phyloP scores from a whole-genome alignment of 495 filamentous ascomycete species.

The Penicillium angulare region DNA sequence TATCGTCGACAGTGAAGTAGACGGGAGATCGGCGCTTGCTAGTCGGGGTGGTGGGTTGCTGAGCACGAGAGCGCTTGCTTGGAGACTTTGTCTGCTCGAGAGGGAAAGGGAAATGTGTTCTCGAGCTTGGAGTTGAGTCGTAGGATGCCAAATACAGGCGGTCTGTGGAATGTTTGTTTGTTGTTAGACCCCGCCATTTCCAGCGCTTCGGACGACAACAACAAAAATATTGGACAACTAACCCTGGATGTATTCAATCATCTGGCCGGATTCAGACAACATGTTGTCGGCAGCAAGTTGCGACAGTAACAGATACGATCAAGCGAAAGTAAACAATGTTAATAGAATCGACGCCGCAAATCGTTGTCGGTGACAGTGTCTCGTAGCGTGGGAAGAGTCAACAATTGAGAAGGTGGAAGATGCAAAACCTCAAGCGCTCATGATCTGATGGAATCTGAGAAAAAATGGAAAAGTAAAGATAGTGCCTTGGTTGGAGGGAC shows the following conservation, averaged over 20 bases:
- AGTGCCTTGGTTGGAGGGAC: constrained; percentile 3
- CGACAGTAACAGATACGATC: constrained; percentile 7
- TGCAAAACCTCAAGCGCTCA: constrained; percentile 23
- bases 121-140: constrained; percentile 70
- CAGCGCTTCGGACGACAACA: not conserved
- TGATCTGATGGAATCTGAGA: constrained; percentile 12
- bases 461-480: constrained; percentile 7
- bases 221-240: constrained; percentile 14
- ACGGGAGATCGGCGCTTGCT: constrained; percentile 63
- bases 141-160: constrained; percentile 94
- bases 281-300: constrained; percentile 21
- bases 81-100: constrained; percentile 61
- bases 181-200: constrained; percentile 11
- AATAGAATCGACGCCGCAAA: not conserved
- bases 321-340: constrained; percentile 9
- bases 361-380: constrained; percentile 1
- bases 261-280: constrained; percentile 52
- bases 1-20: constrained; percentile 95
- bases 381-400: constrained; percentile 6
- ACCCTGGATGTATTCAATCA: constrained; percentile 81
- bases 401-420: constrained; percentile 10
- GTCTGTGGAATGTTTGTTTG: constrained; percentile 51
- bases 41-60: constrained; percentile 52
- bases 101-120: constrained; percentile 86
- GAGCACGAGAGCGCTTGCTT: constrained; percentile 70